Conservation (phyloP, 768 basidiomycete genomes). For the Boletales sp. region DNA sequence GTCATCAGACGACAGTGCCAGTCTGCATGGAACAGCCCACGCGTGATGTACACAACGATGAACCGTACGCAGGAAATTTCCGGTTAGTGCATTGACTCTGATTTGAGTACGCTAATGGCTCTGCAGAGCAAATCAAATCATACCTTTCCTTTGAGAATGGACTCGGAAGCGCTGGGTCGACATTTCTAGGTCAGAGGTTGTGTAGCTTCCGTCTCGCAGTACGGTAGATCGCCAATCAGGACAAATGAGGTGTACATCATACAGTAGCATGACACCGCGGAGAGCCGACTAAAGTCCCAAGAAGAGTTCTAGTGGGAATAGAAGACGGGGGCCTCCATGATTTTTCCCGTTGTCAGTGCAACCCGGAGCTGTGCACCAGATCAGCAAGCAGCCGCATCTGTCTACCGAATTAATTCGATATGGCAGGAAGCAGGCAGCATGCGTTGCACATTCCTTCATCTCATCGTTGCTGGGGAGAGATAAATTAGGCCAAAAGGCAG, state of each 20-base stretch:
- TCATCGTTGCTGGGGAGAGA: neutral
- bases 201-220: neutral
- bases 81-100: conserved; percentile 1
- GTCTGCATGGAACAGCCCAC: conserved; percentile 4
- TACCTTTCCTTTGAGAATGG: too few relatives aligned
- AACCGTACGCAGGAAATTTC: conserved; percentile 3
- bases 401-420: too few relatives aligned
- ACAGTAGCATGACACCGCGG: conserved; percentile 16
- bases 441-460: neutral
- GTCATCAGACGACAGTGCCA: conserved; percentile 1
- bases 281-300: conserved; percentile 19
- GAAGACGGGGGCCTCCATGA: conserved; percentile 2
- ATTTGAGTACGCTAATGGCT: neutral
- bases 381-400: conserved; percentile 1
- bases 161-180: neutral
- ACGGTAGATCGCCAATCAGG: neutral
- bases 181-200: neutral
- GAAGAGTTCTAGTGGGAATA: conserved; percentile 12
- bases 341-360: conserved; percentile 7
- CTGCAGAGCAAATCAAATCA: neutral
- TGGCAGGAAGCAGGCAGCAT: neutral
- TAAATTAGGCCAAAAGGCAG: conserved; percentile 4
- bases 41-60: conserved; percentile 13
- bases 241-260: neutral
- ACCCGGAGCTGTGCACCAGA: conserved; percentile 7